These are phyloP conservation scores for Macaranga tanarius DNA, from an alignment of 441 rosid genomes.

Conservation along the genomic window DNA sequence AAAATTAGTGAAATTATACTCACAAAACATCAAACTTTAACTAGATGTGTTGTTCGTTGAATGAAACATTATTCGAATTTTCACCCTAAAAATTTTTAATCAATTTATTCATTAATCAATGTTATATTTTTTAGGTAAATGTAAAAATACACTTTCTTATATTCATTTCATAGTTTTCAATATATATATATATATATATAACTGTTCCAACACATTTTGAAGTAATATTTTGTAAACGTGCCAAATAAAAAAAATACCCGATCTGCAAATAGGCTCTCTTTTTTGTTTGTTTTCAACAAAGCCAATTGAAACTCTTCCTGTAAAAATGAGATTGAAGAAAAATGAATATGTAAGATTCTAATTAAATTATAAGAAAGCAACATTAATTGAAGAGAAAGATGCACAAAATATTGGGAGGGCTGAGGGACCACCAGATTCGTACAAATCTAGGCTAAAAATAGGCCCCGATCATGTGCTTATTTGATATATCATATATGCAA, in stretches of 20 bases:
- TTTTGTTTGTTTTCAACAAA: slow-evolving; percentile 87
- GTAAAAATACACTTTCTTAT: too few species aligned
- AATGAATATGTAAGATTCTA: not conserved
- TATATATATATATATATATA: too few species aligned
- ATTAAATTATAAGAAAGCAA: slow-evolving; percentile 2
- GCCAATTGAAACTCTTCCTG: slow-evolving; percentile 99
- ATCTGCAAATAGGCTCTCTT: slow-evolving; percentile 97
- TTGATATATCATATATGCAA: too few species aligned
- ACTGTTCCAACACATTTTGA: not conserved
- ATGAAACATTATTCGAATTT: too few species aligned
- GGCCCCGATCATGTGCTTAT: too few species aligned
- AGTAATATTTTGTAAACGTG: not conserved
- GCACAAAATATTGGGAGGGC: not conserved
- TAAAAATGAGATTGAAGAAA: slow-evolving; percentile 11
- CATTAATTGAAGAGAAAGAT: not conserved
- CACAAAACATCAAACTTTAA: too few species aligned
- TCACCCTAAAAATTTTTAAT: too few species aligned
- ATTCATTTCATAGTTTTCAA: too few species aligned
- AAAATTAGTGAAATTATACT: too few species aligned
- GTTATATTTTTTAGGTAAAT: too few species aligned
- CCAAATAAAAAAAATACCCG: slow-evolving; percentile 45
- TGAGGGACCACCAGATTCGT: not conserved
- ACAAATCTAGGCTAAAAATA: slow-evolving; percentile 4
- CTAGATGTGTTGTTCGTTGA: too few species aligned
- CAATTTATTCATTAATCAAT: too few species aligned